Percentiles rank a stretch among this genome's conserved stretches.
phyloP scores from a whole-genome alignment of 2,329 filamentous ascomycete genomes.

The Verticillium isaacii region DNA sequence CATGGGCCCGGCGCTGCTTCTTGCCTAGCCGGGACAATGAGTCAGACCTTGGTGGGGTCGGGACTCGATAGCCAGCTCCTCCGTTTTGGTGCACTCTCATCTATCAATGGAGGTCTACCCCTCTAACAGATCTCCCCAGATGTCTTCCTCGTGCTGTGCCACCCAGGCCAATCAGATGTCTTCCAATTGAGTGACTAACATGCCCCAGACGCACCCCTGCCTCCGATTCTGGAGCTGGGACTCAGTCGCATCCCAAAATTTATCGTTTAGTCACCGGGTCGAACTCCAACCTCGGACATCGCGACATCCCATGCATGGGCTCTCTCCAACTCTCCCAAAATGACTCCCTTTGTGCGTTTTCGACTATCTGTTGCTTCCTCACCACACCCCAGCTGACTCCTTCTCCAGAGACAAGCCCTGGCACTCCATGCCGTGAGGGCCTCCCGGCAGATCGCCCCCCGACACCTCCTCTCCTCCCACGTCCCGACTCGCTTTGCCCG shows the following conservation, averaged over 20 bases:
- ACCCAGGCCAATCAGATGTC: not conserved
- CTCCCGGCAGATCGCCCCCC: conserved; percentile 45
- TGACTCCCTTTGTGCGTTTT: not conserved
- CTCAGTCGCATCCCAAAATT: not conserved
- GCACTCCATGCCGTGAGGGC: conserved; percentile 19
- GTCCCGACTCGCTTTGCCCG: conserved; percentile 1
- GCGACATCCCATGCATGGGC: not conserved
- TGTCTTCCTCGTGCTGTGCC: not conserved
- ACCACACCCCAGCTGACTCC: not conserved
- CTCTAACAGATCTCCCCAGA: not conserved
- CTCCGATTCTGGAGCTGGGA: not conserved
- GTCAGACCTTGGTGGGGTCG: not conserved
- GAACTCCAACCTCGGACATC: not conserved
- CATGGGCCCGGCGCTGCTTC: not conserved
- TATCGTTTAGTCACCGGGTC: not conserved
- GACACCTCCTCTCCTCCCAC: conserved; percentile 5
- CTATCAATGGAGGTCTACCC: not conserved
- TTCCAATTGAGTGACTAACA: not conserved
- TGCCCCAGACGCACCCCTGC: not conserved
- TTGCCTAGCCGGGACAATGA: not conserved
- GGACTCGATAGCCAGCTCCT: not conserved
- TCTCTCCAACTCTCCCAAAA: not conserved
- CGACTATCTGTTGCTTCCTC: not conserved
- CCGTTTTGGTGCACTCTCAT: not conserved
- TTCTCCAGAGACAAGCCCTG: conserved; percentile 21